phyloP scores from a whole-genome alignment of 83 land plant genomes.

The Larix sibirica region DNA sequence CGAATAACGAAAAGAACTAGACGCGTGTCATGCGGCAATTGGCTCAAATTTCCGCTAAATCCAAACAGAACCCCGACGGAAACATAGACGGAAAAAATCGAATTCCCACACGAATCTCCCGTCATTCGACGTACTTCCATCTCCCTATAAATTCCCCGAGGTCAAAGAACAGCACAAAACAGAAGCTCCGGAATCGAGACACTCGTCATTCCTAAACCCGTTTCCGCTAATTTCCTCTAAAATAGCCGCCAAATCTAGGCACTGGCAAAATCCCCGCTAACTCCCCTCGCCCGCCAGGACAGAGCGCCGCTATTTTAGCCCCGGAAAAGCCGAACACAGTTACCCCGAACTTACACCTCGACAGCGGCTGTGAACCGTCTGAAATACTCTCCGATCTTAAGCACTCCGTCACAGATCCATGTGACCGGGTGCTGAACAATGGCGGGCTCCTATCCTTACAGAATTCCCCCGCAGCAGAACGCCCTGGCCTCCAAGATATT shows the following conservation, averaged over 20 bases:
- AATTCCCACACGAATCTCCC: neutral
- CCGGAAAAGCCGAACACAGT: too few relatives aligned
- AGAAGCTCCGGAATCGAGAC: neutral
- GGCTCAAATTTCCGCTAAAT: neutral
- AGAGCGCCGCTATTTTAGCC: too few relatives aligned
- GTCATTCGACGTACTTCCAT: neutral
- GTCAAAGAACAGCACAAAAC: neutral
- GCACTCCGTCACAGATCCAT: too few relatives aligned
- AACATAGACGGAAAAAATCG: neutral
- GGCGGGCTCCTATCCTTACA: neutral
- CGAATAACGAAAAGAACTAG: too few relatives aligned
- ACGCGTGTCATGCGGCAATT: neutral
- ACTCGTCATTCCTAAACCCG: neutral
- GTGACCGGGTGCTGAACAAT: too few relatives aligned
- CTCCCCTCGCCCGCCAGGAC: too few relatives aligned
- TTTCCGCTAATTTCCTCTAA: neutral
- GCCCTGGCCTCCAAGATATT: constrained; percentile 41
- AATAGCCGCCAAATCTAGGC: neutral
- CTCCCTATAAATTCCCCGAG: neutral
- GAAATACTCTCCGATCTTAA: too few relatives aligned
- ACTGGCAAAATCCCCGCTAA: too few relatives aligned
- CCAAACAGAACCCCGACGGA: neutral
- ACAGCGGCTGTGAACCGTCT: too few relatives aligned
- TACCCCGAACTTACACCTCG: too few relatives aligned
- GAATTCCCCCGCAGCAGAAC: constrained; percentile 8